These are phyloP conservation scores for Pichia cephalocereana DNA, from an alignment of 805 yeast species.

Conservation along the genomic window DNA sequence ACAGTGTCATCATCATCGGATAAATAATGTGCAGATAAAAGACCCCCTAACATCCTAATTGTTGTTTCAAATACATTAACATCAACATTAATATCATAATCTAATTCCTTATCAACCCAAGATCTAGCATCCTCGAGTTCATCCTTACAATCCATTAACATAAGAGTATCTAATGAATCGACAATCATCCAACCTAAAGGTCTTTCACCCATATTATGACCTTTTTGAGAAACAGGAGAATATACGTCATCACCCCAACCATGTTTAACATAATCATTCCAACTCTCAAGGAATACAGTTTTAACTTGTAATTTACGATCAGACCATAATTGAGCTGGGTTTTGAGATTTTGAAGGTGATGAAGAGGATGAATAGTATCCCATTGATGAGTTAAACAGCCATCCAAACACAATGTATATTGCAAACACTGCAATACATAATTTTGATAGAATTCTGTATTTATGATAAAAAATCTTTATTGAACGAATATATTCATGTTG, in stretches of 20 bases:
- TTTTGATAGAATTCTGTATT: conserved; percentile 32
- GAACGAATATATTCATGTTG: neutral
- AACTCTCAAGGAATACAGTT: conserved; percentile 61
- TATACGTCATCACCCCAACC: conserved; percentile 86
- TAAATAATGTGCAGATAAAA: conserved; percentile 72
- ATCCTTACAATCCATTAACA: conserved; percentile 60
- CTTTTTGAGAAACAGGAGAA: conserved; percentile 52
- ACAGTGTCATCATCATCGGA: conserved; percentile 44
- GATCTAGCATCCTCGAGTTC: conserved; percentile 55
- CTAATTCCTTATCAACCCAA: conserved; percentile 67
- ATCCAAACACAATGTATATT: conserved; percentile 31
- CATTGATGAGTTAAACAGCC: conserved; percentile 1
- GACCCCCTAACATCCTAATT: conserved; percentile 87
- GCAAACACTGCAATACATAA: conserved; percentile 32
- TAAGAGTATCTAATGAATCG: conserved; percentile 75
- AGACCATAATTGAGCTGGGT: conserved; percentile 31
- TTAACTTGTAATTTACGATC: conserved; percentile 48
- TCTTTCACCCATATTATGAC: conserved; percentile 64
- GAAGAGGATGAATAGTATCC: neutral
- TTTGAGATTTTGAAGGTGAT: neutral
- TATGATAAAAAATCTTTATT: conserved; percentile 12
- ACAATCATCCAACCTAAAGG: conserved; percentile 94
- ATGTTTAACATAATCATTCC: conserved; percentile 64
- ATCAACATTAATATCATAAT: conserved; percentile 60
- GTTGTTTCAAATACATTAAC: conserved; percentile 92